Evolutionary conservation across 2,329 filamentous ascomycete species (phyloP).

Genomic region (Trichoderma guizhouense): DNA sequence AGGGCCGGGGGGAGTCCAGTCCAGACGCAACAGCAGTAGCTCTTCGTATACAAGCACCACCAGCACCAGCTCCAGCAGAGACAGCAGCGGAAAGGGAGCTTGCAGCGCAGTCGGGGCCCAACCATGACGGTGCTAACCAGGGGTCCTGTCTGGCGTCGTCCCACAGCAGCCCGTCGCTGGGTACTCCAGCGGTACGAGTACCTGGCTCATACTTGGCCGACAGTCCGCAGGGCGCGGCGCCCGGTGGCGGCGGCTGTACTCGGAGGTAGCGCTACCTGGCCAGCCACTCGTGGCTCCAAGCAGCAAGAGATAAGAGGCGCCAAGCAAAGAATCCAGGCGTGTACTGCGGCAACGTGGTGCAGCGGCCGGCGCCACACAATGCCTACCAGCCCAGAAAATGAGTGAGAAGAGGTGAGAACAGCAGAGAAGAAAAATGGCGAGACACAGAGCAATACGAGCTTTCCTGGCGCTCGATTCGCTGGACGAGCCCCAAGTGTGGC

Average conservation of each 20-base stretch:
- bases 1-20: not conserved
- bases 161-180: slow-evolving; percentile 6
- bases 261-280: not conserved
- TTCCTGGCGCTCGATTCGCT: slow-evolving; percentile 4
- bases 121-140: slow-evolving; percentile 6
- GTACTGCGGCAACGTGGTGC: not conserved
- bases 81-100: not conserved
- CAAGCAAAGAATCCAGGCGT: not conserved
- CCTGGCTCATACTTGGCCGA: not conserved
- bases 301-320: not conserved
- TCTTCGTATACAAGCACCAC: not conserved
- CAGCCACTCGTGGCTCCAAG: slow-evolving; percentile 5
- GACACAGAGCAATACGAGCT: slow-evolving; percentile 11
- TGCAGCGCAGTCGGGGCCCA: not conserved
- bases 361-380: slow-evolving; percentile 1
- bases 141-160: slow-evolving; percentile 1
- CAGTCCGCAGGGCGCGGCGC: not conserved
- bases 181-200: not conserved
- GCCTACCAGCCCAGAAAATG: not conserved
- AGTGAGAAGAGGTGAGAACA: not conserved
- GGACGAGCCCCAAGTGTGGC: slow-evolving; percentile 3
- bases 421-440: not conserved
- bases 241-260: not conserved
- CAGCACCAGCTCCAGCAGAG: not conserved
- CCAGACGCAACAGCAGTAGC: not conserved